These are phyloP conservation scores for Elsinoe arachidis DNA, from an alignment of 2,329 filamentous ascomycete genomes.

Conservation along the genomic window DNA sequence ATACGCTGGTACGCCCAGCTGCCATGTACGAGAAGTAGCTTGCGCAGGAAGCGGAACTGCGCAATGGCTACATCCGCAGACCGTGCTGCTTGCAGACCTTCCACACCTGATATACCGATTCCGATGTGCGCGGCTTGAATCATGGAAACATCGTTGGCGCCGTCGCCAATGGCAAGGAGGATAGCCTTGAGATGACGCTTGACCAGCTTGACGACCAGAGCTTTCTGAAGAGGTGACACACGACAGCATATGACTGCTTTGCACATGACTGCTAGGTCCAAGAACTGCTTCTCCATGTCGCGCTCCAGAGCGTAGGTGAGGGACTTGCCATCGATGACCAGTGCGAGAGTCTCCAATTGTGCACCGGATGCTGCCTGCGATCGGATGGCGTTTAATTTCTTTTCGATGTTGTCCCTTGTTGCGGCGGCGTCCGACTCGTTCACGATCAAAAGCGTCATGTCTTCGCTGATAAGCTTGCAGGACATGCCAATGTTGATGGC, in stretches of 20 bases:
- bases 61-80: constrained; percentile 93
- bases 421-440: constrained; percentile 77
- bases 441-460: constrained; percentile 95
- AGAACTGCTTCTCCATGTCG: constrained; percentile 85
- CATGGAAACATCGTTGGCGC: constrained; percentile 99
- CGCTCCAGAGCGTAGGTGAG: constrained; percentile 88
- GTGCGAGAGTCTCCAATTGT: constrained; percentile 76
- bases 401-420: constrained; percentile 80
- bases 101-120: constrained; percentile 91
- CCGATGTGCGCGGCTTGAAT: constrained; percentile 98
- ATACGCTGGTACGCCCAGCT: constrained; percentile 97
- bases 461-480: constrained; percentile 95
- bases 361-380: constrained; percentile 69
- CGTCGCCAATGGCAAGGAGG: constrained; percentile 90
- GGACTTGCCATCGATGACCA: constrained; percentile 94
- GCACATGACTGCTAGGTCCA: constrained; percentile 89
- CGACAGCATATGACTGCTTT: constrained; percentile 98
- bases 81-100: constrained; percentile 91
- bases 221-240: constrained; percentile 94
- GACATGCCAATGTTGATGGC: constrained; percentile 99
- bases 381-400: constrained; percentile 85
- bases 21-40: constrained; percentile 88
- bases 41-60: constrained; percentile 90
- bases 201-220: constrained; percentile 93
- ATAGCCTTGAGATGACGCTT: constrained; percentile 90